Evolutionary conservation across 495 filamentous ascomycete species (phyloP).

Genomic region (Tuber magnatum): DNA sequence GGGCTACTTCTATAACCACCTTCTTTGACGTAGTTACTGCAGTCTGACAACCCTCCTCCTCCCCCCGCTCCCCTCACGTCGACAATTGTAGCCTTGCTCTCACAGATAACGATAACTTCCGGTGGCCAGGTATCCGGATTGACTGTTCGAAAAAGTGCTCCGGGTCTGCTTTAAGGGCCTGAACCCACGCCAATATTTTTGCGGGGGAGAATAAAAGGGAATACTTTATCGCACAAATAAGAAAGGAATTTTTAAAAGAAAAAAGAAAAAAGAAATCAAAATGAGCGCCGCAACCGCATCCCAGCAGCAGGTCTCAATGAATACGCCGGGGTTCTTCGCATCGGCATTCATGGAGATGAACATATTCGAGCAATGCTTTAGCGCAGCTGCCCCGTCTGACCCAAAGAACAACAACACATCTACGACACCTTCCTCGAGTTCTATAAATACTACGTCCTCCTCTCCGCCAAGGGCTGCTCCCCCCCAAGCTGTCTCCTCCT

Average conservation of each 20-base stretch:
- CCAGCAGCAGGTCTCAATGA: constrained; percentile 25
- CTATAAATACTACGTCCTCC: constrained; percentile 5
- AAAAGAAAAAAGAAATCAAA: not conserved
- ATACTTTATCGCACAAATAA: not conserved
- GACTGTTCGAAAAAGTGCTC: not conserved
- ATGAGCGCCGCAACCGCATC: constrained; percentile 29
- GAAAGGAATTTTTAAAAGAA: not conserved
- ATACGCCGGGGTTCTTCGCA: constrained; percentile 31
- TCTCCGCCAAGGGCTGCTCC: not conserved
- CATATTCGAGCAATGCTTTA: constrained; percentile 33
- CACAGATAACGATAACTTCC: not conserved
- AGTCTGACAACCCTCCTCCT: not conserved
- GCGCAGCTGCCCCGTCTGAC: constrained; percentile 23
- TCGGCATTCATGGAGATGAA: constrained; percentile 33
- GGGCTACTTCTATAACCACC: not conserved
- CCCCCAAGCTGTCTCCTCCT: not conserved
- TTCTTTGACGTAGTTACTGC: not conserved
- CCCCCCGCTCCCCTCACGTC: not conserved
- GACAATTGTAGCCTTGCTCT: not conserved
- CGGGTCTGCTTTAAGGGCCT: not conserved
- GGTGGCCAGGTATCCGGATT: not conserved
- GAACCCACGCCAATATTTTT: not conserved
- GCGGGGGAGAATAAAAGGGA: not conserved
- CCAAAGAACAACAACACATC: constrained; percentile 17
- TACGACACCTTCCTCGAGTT: constrained; percentile 18